Evolutionary conservation across 1,139 yeast species (phyloP), one percentile per base, ranked within the genome.

Genomic region (Petasospora rhodanensis): DNA sequence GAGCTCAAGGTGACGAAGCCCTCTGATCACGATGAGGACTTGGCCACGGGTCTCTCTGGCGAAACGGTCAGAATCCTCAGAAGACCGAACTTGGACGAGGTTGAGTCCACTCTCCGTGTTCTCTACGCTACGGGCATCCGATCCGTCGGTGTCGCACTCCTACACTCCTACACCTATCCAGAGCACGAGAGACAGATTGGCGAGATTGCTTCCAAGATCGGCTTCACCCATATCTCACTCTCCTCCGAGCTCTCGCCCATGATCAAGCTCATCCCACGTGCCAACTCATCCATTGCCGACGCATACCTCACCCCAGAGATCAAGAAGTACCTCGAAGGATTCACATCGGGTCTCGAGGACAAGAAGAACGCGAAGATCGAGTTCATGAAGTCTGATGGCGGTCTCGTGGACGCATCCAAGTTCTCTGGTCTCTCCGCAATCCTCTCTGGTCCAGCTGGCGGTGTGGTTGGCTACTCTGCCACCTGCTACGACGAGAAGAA

Each of bases 301-400:
- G 85, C 91, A 1, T 82, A 82, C 51, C 58, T 83, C 39, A 79
- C 89, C 3, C 93, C 93, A 2, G 81, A 77, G 31, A 77, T 82
- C 30, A 66, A 72, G 38, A 66, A 72, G 21, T 82, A 82, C 52
- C 62, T 82, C 26, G 56, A 66, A 21, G 72, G 77, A 14, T 79
- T 83, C 48, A 72, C 77, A 31, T 52, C 66, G 4, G 91, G 91
- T 2, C 66, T 82, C 45, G 60, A 59, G 28, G 76, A 76, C 2
- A 54, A 47, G 12, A 29, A 41, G 6, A 34, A 47, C 14, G 56
- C 64, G 7, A 54, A 49, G 34, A 62, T 68, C 28, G 71, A 73
- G 43, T 73, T 74, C 49, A 74, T 74, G 79, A 76, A 73, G 49
- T 71, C 78, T 14, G 79, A 74, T 50, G 80, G 80, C 45, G 80